These are phyloP conservation scores for Nannochloropsis granulata DNA, from an alignment of 108 stramenopile species.

Conservation along the genomic window DNA sequence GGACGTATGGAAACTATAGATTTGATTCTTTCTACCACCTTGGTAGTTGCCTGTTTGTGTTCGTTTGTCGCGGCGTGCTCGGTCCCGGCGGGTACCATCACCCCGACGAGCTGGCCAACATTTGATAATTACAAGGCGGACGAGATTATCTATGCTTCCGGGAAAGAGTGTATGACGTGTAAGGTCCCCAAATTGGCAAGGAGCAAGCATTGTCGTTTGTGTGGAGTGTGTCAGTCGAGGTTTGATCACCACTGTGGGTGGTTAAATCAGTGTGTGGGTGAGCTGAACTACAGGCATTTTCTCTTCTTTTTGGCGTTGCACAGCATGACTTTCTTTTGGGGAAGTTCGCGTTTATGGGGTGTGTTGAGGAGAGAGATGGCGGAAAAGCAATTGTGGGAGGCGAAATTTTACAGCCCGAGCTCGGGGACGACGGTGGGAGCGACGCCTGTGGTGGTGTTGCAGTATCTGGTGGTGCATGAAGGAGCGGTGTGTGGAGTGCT, in stretches of 20 bases:
- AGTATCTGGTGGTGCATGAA: constrained; percentile 5
- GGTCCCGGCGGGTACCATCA: background rate
- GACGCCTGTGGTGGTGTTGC: background rate
- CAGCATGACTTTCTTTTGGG: constrained; percentile 13
- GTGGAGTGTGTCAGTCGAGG: constrained; percentile 39
- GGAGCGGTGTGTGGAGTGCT: constrained; percentile 13
- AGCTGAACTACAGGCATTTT: constrained; percentile 44
- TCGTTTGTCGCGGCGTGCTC: background rate
- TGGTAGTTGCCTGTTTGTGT: background rate
- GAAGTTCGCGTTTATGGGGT: background rate
- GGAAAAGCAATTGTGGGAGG: background rate
- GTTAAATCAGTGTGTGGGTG: constrained; percentile 45
- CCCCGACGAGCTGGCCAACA: background rate
- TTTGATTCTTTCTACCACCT: background rate
- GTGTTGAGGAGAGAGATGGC: background rate
- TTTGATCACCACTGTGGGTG: constrained; percentile 54
- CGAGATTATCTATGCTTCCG: background rate
- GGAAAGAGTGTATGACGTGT: constrained; percentile 13
- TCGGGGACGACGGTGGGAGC: background rate
- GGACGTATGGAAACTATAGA: background rate
- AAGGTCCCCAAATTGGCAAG: constrained; percentile 30
- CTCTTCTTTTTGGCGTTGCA: constrained; percentile 32
- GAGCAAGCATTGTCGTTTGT: constrained; percentile 42
- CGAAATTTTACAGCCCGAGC: constrained; percentile 5
- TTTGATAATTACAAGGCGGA: background rate